Percentiles rank a stretch among this genome's conserved stretches.
phyloP scores from a whole-genome alignment of 176 grass and related monocot genomes.

The Coix lacrymajobi region DNA sequence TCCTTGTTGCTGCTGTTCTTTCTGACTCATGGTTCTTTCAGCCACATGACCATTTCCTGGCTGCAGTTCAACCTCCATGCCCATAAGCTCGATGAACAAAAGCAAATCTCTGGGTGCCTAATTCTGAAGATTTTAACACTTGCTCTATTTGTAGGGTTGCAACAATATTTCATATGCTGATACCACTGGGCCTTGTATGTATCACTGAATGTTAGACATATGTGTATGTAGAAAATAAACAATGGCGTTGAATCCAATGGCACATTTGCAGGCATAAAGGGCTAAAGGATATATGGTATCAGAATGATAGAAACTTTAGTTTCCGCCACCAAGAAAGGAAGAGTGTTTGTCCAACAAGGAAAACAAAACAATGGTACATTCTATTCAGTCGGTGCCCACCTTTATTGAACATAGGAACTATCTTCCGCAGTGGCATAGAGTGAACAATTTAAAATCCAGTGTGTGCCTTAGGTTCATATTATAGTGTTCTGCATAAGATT shows the following conservation, averaged over 20 bases:
- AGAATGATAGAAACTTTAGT: neutral
- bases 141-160: neutral
- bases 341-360: neutral
- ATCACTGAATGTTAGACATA: neutral
- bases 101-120: neutral
- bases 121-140: neutral
- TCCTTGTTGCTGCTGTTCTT: neutral
- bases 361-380: neutral
- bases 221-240: neutral
- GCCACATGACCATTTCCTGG: neutral
- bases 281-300: neutral
- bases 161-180: neutral
- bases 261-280: neutral
- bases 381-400: neutral
- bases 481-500: neutral
- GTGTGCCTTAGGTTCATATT: neutral
- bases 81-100: neutral
- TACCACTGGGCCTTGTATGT: neutral
- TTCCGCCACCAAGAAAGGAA: neutral
- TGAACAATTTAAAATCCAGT: neutral
- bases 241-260: neutral
- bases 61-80: constrained; percentile 17
- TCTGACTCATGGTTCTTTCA: neutral
- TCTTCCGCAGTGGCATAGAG: neutral
- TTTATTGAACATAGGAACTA: neutral